Evolutionary conservation across 106 monocot species (phyloP).

Genomic region (Ottelia alismoides): DNA sequence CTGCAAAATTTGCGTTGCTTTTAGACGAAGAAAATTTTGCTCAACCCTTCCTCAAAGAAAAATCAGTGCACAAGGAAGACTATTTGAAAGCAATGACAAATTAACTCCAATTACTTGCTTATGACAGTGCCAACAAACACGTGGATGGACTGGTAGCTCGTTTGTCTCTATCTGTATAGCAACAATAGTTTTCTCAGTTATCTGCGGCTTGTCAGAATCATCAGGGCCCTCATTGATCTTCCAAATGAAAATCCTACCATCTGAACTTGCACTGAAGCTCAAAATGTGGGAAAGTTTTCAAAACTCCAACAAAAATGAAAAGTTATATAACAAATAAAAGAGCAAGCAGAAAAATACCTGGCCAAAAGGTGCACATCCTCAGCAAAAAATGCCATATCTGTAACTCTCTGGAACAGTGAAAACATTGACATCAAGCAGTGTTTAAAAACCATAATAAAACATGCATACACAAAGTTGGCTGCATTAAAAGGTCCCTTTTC

Average conservation of each 20-base stretch:
- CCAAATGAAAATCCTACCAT: slow-evolving; percentile 89
- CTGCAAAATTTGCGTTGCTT: too few relatives aligned
- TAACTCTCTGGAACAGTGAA: slow-evolving; percentile 46
- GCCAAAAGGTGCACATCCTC: slow-evolving; percentile 93
- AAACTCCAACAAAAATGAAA: too few relatives aligned
- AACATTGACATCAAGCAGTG: too few relatives aligned
- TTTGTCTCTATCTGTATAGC: slow-evolving; percentile 70
- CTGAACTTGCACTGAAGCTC: slow-evolving; percentile 80
- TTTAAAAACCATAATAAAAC: too few relatives aligned
- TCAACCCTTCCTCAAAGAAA: too few relatives aligned
- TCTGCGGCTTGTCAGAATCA: slow-evolving; percentile 68
- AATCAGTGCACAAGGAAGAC: too few relatives aligned
- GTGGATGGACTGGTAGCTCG: slow-evolving; percentile 67
- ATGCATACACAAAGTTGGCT: too few relatives aligned
- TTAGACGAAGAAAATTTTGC: too few relatives aligned
- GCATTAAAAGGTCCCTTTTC: too few relatives aligned
- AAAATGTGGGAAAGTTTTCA: not conserved
- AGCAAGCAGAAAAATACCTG: slow-evolving; percentile 32
- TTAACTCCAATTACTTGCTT: slow-evolving; percentile 94
- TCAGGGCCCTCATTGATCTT: slow-evolving; percentile 92
- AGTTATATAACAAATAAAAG: slow-evolving; percentile 3
- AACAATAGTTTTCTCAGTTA: slow-evolving; percentile 66
- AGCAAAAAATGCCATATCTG: slow-evolving; percentile 98
- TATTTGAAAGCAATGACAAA: too few relatives aligned
- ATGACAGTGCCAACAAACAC: slow-evolving; percentile 94